Evolutionary conservation across 1,139 yeast genomes (phyloP), one percentile per base, ranked within the genome.

Genomic region (Pichia norvegensis): DNA sequence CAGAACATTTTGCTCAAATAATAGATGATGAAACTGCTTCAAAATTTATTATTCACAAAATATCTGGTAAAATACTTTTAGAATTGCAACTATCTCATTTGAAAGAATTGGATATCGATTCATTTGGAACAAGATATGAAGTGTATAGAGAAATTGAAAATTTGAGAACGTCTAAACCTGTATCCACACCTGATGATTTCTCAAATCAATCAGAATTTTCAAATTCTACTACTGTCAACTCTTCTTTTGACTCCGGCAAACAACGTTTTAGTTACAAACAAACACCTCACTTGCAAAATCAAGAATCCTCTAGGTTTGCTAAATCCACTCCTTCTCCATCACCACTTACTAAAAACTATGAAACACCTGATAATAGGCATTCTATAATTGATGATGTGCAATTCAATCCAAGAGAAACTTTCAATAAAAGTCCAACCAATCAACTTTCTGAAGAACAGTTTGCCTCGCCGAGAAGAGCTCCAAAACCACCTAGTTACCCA

Each of bases 41-140:
- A 1, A 81, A 85, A 58, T 94, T 94, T 64, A 78, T 83, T 6
- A 76, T 81, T 54, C 98, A 92, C 66, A 86, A 88, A 58, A 87
- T 92, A 49, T 82, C 92, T 0, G 98, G 98, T 17, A 70, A 78
- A 3, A 90, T 92, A 44, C 67, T 92, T 43, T 70, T 92, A 46
- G 95, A 90, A 62, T 72, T 94, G 54, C 97, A 90, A 59, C 72
- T 90, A 54, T 76, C 87, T 1, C 85, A 85, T 58, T 72, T 92
- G 58, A 92, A 92, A 62, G 98, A 92, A 64, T 70, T 92, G 49
- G 98, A 90, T 52, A 92, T 92, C 45, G 75, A 80, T 46, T 85
- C 95, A 4, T 92, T 92, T 68, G 99, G 99, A 21, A 90, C 97
- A 1, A 73, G 99, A 50, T 92, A 88, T 66, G 96, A 90, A 64